These are phyloP conservation scores for Trametes versicolor DNA, from an alignment of 1,284 basidiomycete species.

Conservation along the genomic window DNA sequence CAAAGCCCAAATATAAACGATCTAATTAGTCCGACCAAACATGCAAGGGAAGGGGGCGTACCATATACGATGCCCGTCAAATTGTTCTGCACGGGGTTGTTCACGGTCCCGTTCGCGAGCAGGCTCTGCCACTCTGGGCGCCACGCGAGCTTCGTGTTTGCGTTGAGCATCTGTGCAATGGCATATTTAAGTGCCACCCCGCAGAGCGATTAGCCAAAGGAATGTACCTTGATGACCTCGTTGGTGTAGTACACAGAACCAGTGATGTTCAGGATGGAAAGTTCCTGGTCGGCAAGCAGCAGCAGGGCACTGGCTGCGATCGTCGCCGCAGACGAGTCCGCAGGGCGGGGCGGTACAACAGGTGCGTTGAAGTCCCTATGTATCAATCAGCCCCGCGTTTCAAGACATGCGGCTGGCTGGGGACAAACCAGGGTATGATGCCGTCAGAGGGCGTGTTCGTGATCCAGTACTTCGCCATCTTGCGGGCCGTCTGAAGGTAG, in stretches of 20 bases:
- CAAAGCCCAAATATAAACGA: background rate
- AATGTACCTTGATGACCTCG: constrained; percentile 58
- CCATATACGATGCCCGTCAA: constrained; percentile 74
- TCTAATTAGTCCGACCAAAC: background rate
- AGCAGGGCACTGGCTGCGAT: constrained; percentile 67
- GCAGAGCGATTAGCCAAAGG: background rate
- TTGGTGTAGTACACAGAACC: constrained; percentile 55
- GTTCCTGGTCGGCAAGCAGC: constrained; percentile 64
- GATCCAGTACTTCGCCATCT: constrained; percentile 67
- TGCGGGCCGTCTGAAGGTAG: constrained; percentile 68
- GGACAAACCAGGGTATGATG: constrained; percentile 68
- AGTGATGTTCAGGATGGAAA: constrained; percentile 44
- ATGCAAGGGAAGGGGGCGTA: constrained; percentile 36
- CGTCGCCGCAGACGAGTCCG: constrained; percentile 74
- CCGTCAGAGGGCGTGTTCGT: constrained; percentile 62
- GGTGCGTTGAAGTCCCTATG: constrained; percentile 78
- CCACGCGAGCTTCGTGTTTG: constrained; percentile 65
- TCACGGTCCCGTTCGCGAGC: constrained; percentile 73
- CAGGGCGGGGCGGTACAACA: constrained; percentile 58
- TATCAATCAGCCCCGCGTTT: background rate
- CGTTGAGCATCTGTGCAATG: constrained; percentile 55
- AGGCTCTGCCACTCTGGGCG: constrained; percentile 67
- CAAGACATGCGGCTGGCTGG: background rate
- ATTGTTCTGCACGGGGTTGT: constrained; percentile 62
- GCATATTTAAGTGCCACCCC: background rate